A percentile compares a stretch with the other conserved stretches of the same genome.
Conservation (phyloP, 176 grass and related monocot species). For the Zoysia pacifica region DNA sequence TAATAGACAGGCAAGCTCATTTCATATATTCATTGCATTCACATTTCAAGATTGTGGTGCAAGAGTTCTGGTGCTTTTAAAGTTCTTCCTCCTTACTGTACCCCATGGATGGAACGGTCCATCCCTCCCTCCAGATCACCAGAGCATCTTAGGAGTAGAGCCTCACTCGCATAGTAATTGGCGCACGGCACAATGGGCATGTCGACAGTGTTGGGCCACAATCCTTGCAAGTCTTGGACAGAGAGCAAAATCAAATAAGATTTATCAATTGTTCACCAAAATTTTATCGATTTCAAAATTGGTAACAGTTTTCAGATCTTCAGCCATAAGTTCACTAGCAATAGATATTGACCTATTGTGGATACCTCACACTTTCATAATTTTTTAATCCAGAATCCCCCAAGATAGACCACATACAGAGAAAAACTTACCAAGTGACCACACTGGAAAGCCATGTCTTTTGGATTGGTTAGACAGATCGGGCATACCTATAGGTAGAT, state of each 20-base stretch:
- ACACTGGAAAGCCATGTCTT: conserved; percentile 93
- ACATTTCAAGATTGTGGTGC: background rate
- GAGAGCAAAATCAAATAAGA: background rate
- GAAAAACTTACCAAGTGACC: conserved; percentile 82
- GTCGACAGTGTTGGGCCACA: conserved; percentile 67
- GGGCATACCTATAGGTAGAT: conserved; percentile 67
- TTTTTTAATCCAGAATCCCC: background rate
- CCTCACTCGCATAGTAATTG: conserved; percentile 66
- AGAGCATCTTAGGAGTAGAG: conserved; percentile 48
- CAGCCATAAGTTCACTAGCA: background rate
- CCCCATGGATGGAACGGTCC: background rate
- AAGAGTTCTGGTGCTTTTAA: conserved; percentile 2
- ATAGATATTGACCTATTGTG: background rate
- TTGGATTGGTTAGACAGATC: conserved; percentile 92
- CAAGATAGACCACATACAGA: background rate
- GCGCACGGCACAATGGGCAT: conserved; percentile 71
- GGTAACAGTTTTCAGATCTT: background rate
- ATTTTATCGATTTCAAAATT: background rate
- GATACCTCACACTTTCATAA: conserved; percentile 20
- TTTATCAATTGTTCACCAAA: background rate
- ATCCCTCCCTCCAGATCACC: background rate
- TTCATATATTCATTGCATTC: conserved; percentile 15
- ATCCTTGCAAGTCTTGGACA: conserved; percentile 82
- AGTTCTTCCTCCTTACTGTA: background rate
- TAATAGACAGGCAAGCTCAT: background rate